Percentiles rank a stretch among this genome's conserved stretches.
Evolutionary conservation across 2,329 filamentous ascomycete genomes (phyloP).

Genomic region (Didymella lethalis): DNA sequence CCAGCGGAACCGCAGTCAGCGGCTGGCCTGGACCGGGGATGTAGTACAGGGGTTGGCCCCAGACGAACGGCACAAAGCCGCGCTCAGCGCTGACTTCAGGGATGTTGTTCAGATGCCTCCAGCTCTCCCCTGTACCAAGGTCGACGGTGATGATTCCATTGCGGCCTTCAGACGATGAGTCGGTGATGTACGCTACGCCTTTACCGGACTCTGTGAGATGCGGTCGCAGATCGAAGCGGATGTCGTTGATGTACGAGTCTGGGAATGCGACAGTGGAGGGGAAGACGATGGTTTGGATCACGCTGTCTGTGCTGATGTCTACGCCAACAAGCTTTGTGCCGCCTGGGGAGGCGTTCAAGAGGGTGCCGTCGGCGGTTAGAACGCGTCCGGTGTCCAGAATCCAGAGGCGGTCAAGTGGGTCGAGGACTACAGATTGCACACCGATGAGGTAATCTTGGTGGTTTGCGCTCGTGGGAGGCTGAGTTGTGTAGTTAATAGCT

Average conservation of each 20-base stretch:
- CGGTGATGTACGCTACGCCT: neutral
- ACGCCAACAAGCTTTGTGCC: neutral
- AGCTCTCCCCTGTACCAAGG: neutral
- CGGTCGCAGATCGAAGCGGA: neutral
- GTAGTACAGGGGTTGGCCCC: neutral
- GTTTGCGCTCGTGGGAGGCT: neutral
- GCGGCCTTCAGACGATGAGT: neutral
- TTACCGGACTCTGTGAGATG: neutral
- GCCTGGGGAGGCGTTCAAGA: neutral
- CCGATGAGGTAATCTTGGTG: neutral
- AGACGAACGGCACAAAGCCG: neutral
- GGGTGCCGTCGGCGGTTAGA: neutral
- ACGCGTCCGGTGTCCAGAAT: neutral
- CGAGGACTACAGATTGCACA: neutral
- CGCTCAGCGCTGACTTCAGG: neutral
- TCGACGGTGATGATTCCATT: neutral
- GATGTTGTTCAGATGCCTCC: neutral
- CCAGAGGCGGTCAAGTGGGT: neutral
- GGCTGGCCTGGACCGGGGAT: neutral
- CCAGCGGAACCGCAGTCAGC: neutral
- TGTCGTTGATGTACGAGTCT: neutral
- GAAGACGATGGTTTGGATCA: neutral
- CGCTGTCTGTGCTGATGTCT: neutral
- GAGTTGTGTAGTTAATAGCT: neutral
- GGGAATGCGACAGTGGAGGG: neutral